Evolutionary conservation across 257 asterid species (phyloP).

Genomic region (Primulina tabacum): DNA sequence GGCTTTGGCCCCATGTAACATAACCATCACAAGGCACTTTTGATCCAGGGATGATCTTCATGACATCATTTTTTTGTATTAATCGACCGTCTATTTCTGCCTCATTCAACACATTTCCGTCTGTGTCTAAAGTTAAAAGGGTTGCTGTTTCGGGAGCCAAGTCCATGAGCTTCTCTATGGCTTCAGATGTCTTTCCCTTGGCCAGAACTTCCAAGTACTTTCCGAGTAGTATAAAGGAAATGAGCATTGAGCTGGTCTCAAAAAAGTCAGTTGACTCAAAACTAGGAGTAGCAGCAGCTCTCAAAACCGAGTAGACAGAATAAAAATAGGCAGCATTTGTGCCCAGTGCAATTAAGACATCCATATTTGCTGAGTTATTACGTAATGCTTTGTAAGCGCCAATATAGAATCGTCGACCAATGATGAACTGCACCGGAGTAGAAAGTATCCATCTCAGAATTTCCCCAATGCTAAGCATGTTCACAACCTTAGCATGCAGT

Average conservation of each 20-base stretch:
- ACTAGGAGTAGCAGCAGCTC: constrained; percentile 42
- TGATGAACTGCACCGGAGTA: constrained; percentile 68
- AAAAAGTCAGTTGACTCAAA: constrained; percentile 57
- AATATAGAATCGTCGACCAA: constrained; percentile 56
- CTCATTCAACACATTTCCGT: constrained; percentile 44
- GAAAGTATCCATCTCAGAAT: constrained; percentile 47
- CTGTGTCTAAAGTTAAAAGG: constrained; percentile 34
- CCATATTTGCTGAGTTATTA: constrained; percentile 67
- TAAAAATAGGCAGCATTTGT: constrained; percentile 69
- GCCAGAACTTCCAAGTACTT: constrained; percentile 67
- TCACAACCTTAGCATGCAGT: constrained; percentile 41
- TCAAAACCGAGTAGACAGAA: constrained; percentile 52
- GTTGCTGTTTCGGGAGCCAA: constrained; percentile 56
- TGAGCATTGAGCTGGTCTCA: constrained; percentile 70
- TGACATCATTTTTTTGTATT: constrained; percentile 51
- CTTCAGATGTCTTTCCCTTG: constrained; percentile 68
- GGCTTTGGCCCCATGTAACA: constrained; percentile 62
- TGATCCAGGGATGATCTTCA: constrained; percentile 62
- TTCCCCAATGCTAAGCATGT: constrained; percentile 46
- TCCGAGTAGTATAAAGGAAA: constrained; percentile 62
- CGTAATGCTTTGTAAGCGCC: constrained; percentile 54
- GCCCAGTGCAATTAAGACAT: constrained; percentile 60
- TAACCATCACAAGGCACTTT: constrained; percentile 63
- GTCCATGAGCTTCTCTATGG: constrained; percentile 63
- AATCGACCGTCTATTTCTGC: constrained; percentile 52